phyloP scores from a whole-genome alignment of 805 yeast species.

The Spathaspora passalidarum region DNA sequence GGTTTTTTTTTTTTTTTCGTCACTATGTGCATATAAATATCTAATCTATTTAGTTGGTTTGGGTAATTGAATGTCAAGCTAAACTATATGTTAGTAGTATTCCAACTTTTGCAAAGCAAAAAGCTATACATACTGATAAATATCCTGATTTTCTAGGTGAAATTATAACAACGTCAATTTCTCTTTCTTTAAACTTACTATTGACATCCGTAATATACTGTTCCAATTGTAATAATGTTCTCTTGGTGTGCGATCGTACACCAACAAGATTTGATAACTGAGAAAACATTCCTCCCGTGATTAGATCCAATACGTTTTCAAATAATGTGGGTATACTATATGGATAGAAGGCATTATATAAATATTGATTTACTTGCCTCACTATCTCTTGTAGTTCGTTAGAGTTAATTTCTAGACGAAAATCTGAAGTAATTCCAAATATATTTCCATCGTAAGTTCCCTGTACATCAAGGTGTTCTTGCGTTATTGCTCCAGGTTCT shows the following conservation, averaged over 20 bases:
- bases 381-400: conserved; percentile 44
- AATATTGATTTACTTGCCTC: conserved; percentile 37
- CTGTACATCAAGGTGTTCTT: conserved; percentile 26
- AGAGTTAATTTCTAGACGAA: conserved; percentile 32
- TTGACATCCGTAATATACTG: conserved; percentile 20
- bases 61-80: conserved; percentile 54
- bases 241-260: conserved; percentile 21
- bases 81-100: conserved; percentile 14
- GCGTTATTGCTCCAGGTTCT: conserved; percentile 56
- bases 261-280: conserved; percentile 15
- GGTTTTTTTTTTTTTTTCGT: conserved; percentile 3
- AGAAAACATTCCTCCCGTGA: conserved; percentile 36
- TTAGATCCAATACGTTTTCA: conserved; percentile 40
- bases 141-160: conserved; percentile 54
- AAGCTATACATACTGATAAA: conserved; percentile 19
- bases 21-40: not conserved
- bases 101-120: not conserved
- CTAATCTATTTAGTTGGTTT: conserved; percentile 11
- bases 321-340: conserved; percentile 20
- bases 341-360: conserved; percentile 41
- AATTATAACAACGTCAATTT: conserved; percentile 36
- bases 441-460: conserved; percentile 31
- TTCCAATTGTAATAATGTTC: conserved; percentile 41
- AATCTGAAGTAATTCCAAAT: conserved; percentile 52
- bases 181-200: conserved; percentile 8